Conservation (phyloP, 2,329 filamentous ascomycete genomes). For the Penicillium sp. region DNA sequence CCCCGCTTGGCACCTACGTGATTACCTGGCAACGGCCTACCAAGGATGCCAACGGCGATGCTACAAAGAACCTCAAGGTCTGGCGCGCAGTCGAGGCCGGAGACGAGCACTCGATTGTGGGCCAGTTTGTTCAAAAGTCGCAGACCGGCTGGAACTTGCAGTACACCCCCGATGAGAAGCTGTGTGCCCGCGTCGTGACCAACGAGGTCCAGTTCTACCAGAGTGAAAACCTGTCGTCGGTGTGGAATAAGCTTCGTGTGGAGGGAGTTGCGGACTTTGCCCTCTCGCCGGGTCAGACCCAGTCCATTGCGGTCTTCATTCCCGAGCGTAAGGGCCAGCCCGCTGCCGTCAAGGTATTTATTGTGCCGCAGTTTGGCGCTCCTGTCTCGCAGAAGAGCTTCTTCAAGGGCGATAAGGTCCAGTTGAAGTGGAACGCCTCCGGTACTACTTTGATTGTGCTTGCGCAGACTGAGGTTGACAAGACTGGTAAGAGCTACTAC, state of each 20-base stretch:
- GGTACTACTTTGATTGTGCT: slow-evolving; percentile 92
- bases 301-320: slow-evolving; percentile 91
- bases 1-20: slow-evolving; percentile 84
- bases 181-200: slow-evolving; percentile 89
- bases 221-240: slow-evolving; percentile 77
- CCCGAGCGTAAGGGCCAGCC: slow-evolving; percentile 97
- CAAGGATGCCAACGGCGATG: slow-evolving; percentile 92
- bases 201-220: slow-evolving; percentile 98
- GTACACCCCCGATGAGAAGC: slow-evolving; percentile 90
- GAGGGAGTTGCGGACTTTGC: slow-evolving; percentile 91
- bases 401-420: slow-evolving; percentile 98
- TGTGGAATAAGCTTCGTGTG: slow-evolving; percentile 93
- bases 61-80: slow-evolving; percentile 94
- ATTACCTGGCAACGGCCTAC: slow-evolving; percentile 94
- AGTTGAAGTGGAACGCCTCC: slow-evolving; percentile 94
- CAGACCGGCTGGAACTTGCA: slow-evolving; percentile 97
- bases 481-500: slow-evolving; percentile 98
- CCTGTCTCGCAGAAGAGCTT: slow-evolving; percentile 97
- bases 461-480: slow-evolving; percentile 96
- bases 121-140: slow-evolving; percentile 91
- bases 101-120: slow-evolving; percentile 71
- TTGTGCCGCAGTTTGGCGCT: slow-evolving; percentile 79
- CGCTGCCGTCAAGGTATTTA: slow-evolving; percentile 90
- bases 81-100: slow-evolving; percentile 77
- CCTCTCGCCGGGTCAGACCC: slow-evolving; percentile 82